Percentiles rank a stretch among this genome's conserved stretches.
Evolutionary conservation across 1,284 basidiomycete genomes (phyloP).

Genomic region (Boletus smithii): DNA sequence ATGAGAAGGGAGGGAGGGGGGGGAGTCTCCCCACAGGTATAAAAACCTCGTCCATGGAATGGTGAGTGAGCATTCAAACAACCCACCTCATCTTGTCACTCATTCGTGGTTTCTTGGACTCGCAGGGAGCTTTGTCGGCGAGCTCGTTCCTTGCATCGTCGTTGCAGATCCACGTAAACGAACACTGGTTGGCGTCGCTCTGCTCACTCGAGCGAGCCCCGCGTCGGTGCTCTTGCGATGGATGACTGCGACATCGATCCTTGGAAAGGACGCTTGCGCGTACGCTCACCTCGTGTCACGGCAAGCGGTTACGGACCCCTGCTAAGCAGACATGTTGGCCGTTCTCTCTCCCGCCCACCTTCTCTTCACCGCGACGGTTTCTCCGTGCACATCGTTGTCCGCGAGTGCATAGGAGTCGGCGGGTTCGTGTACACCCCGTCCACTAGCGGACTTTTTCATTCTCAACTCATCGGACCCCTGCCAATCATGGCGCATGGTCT

Average conservation of each 20-base stretch:
- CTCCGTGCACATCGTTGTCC: not conserved
- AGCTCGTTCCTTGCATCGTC: constrained; percentile 40
- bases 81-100: constrained; percentile 4
- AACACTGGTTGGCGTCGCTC: constrained; percentile 28
- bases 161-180: constrained; percentile 38
- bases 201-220: constrained; percentile 27
- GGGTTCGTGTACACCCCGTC: no score
- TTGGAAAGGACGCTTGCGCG: constrained; percentile 24
- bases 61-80: constrained; percentile 16
- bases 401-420: no score
- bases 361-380: not conserved
- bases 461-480: not conserved
- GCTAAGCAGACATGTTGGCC: not conserved
- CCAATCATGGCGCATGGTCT: no score
- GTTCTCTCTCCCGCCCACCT: no score
- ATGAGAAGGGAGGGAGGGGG: constrained; percentile 1
- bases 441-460: not conserved
- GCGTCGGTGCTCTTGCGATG: constrained; percentile 59
- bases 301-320: not conserved
- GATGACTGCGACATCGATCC: constrained; percentile 64
- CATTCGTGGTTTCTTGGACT: constrained; percentile 6
- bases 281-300: constrained; percentile 10
- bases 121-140: constrained; percentile 12
- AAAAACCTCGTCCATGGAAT: constrained; percentile 11
- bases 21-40: constrained; percentile 8